Evolutionary conservation across 176 grass and related monocot genomes (phyloP).

Genomic region (Avena atlantica): DNA sequence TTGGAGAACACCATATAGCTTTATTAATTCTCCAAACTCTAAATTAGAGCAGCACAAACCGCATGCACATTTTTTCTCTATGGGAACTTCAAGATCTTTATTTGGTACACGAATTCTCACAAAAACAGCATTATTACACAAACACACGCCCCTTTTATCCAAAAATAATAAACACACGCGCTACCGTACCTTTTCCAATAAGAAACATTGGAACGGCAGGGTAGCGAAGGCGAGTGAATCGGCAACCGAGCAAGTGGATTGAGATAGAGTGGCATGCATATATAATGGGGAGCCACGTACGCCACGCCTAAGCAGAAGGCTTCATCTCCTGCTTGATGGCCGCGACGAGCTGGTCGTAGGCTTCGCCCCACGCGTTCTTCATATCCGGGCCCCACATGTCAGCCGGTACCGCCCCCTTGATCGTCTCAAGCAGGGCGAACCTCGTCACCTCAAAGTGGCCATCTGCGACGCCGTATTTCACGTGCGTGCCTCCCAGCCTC

Average conservation of each 20-base stretch:
- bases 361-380: conserved; percentile 74
- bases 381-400: conserved; percentile 77
- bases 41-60: not conserved
- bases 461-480: conserved; percentile 66
- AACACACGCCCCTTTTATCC: not conserved
- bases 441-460: conserved; percentile 88
- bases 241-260: not conserved
- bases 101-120: not conserved
- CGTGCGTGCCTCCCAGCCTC: conserved; percentile 71
- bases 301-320: conserved; percentile 39
- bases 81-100: not conserved
- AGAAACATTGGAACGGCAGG: not conserved
- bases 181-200: not conserved
- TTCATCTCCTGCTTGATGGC: conserved; percentile 90
- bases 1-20: too few species aligned
- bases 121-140: not conserved
- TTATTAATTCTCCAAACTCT: not conserved
- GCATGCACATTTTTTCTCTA: not conserved
- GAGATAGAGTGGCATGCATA: not conserved
- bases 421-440: conserved; percentile 75
- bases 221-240: not conserved
- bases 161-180: not conserved
- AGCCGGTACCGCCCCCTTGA: conserved; percentile 73
- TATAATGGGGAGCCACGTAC: not conserved
- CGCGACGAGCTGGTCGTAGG: conserved; percentile 72